Evolutionary conservation across 148 eudicot species (phyloP).

Genomic region (Camellia sinensis): DNA sequence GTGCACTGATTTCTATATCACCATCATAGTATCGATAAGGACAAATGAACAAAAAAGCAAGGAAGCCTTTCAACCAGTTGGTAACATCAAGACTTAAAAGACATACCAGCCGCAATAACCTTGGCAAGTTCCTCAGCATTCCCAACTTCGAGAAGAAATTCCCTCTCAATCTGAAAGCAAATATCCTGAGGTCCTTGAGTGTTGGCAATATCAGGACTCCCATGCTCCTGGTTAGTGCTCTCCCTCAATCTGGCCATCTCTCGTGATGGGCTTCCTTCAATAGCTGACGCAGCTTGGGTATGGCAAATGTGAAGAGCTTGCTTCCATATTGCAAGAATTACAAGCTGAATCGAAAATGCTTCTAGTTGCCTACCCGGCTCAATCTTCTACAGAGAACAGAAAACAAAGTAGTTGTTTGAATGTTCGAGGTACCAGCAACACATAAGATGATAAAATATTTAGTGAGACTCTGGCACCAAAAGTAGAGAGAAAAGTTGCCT

Average conservation of each 20-base stretch:
- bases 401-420: conserved; percentile 10
- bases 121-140: conserved; percentile 80
- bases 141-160: conserved; percentile 73
- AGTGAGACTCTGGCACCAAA: background rate
- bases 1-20: conserved; percentile 5
- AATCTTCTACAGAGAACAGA: conserved; percentile 38
- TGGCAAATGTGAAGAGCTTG: conserved; percentile 88
- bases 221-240: conserved; percentile 35
- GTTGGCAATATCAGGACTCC: conserved; percentile 39
- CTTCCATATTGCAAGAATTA: conserved; percentile 89
- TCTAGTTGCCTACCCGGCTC: conserved; percentile 64
- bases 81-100: conserved; percentile 2
- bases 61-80: conserved; percentile 6
- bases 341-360: conserved; percentile 95
- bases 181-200: conserved; percentile 45
- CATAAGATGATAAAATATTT: background rate
- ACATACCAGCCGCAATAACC: conserved; percentile 68
- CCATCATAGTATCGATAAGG: background rate
- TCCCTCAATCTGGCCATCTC: conserved; percentile 37
- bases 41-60: background rate
- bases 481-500: too few species aligned
- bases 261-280: conserved; percentile 61
- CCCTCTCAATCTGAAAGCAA: conserved; percentile 60
- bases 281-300: conserved; percentile 73
- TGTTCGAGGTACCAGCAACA: background rate